These are phyloP conservation scores for Podosphaera aphanis DNA, from an alignment of 2,329 filamentous ascomycete species.

Conservation along the genomic window DNA sequence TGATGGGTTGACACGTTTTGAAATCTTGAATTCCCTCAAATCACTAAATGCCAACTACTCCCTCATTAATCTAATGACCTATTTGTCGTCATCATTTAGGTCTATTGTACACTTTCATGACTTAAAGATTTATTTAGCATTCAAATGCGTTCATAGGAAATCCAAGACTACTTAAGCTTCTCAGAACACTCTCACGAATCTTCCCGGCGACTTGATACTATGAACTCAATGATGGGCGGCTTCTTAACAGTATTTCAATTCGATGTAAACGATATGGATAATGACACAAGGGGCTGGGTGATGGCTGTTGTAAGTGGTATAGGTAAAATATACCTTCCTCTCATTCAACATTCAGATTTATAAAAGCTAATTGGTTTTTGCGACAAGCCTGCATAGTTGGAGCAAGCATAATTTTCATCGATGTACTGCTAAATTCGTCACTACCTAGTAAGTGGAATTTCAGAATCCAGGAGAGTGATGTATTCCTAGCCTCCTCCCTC, in stretches of 20 bases:
- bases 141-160: neutral
- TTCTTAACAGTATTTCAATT: neutral
- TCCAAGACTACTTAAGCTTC: neutral
- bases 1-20: no score
- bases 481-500: conserved; percentile 66
- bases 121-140: no score
- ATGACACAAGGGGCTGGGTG: conserved; percentile 83
- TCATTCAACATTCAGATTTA: neutral
- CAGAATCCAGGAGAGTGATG: conserved; percentile 69
- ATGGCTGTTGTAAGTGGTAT: conserved; percentile 66
- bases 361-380: conserved; percentile 2
- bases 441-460: conserved; percentile 56
- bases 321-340: conserved; percentile 23
- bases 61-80: no score
- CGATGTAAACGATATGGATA: conserved; percentile 24
- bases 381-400: conserved; percentile 40
- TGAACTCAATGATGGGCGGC: neutral
- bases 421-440: conserved; percentile 43
- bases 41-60: no score
- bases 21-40: no score
- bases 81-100: no score
- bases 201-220: neutral
- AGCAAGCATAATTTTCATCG: conserved; percentile 68
- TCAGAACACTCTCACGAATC: neutral
- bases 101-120: no score